Evolutionary conservation across 257 asterid genomes (phyloP), one percentile per base, ranked within the genome.

Genomic region (Solanum sejunctum): DNA sequence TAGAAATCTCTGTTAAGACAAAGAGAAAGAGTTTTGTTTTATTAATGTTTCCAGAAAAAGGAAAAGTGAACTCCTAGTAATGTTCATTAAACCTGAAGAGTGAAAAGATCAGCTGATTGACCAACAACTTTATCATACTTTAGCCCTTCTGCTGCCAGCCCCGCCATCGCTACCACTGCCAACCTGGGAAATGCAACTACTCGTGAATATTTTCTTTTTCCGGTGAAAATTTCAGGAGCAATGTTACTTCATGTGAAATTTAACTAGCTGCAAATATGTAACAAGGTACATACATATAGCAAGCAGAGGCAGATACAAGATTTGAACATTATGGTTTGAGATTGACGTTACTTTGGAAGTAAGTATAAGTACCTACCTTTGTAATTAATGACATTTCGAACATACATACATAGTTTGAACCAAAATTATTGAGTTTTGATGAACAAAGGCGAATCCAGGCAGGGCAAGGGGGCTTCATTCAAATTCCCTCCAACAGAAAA

Each of bases 151-250:
- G 99, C 98, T 54, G 99, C 99, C 54, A 96, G 88, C 72, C 99
- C 98, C 52, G 98, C 99, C 98, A 96, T 93, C 45, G 98, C 97
- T 63, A 96, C 97, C 32, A 93, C 97, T 57, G 98, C 99, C 80
- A 96, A 85, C 93, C 99, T 96, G 91, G 83, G 83, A 85, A 83
- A 49, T n/a, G 69, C 45, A 80, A 15, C 57, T 8, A 79, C 75
- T 57, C 7, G 47, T 77, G 28, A 77, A 23, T 0, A 12, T 2
- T 12, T 49, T 36, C 3, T n/a, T 4, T 47, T 47, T 4, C 60
- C 9, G 4, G 17, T n/a, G 11, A 43, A 43, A 11, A 10, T 20
- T 43, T 43, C 28, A 71, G 36, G 11, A 43, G 36, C 80, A 71
- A 43, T 20, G 32, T 20, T 43, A 71, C 49, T 67, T 32, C 12